phyloP scores from a whole-genome alignment of 148 eudicot genomes.

The Camellia granthamiana region DNA sequence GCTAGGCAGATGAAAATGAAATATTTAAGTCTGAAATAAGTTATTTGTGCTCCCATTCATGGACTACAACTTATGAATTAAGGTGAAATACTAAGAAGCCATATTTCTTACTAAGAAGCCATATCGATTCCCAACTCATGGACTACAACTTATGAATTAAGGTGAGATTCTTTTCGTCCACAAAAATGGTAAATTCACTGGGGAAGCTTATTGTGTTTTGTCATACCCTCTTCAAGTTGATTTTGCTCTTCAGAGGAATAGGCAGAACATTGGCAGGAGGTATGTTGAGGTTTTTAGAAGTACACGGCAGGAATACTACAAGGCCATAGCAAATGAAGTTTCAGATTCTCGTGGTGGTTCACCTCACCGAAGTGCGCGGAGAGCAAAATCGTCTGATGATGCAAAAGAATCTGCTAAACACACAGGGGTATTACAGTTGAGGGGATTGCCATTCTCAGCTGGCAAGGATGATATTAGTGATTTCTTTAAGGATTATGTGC shows the following conservation, averaged over 20 bases:
- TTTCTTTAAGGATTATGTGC: slow-evolving; percentile 61
- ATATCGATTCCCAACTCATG: no score
- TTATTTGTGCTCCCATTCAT: background rate
- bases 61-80: background rate
- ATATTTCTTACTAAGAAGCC: background rate
- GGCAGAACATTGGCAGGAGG: slow-evolving; percentile 89
- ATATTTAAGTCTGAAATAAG: background rate
- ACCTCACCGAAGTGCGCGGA: slow-evolving; percentile 47
- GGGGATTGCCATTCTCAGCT: slow-evolving; percentile 83
- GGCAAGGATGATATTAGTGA: slow-evolving; percentile 57
- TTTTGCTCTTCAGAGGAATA: slow-evolving; percentile 86
- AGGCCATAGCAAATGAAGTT: slow-evolving; percentile 79
- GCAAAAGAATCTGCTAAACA: slow-evolving; percentile 63
- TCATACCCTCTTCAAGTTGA: slow-evolving; percentile 88
- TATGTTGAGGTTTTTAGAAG: slow-evolving; percentile 91
- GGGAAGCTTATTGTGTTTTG: slow-evolving; percentile 90
- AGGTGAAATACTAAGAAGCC: background rate
- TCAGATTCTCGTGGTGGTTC: slow-evolving; percentile 65
- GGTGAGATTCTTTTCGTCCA: slow-evolving; percentile 68
- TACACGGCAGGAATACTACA: slow-evolving; percentile 80
- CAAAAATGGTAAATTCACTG: slow-evolving; percentile 74
- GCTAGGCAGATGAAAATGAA: background rate
- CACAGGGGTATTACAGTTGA: slow-evolving; percentile 68
- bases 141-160: no score
- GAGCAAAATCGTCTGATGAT: slow-evolving; percentile 71